phyloP scores from a whole-genome alignment of 352 stramenopile species.

The Phytophthora tentaculata region DNA sequence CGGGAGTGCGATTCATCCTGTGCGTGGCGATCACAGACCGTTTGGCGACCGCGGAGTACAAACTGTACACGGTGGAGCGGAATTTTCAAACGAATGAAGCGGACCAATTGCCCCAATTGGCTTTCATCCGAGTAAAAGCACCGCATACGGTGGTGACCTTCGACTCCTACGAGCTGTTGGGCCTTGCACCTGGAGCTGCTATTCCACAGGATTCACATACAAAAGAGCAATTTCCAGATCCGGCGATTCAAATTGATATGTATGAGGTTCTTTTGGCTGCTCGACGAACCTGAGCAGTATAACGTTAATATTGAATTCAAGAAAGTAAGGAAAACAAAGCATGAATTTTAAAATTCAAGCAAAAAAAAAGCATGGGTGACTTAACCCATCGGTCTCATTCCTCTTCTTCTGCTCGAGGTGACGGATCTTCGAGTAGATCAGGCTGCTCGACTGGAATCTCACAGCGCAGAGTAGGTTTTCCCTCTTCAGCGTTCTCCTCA shows the following conservation, averaged over 20 bases:
- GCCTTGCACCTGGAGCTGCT: background rate
- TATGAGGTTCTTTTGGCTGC: background rate
- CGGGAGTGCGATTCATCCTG: background rate
- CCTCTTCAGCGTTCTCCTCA: conserved; percentile 44
- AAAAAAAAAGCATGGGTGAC: background rate
- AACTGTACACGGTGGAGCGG: conserved; percentile 3
- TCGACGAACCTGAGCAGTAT: too few relatives aligned
- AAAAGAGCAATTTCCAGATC: background rate
- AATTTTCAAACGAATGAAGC: background rate
- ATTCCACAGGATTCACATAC: background rate
- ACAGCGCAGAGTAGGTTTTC: conserved; percentile 55
- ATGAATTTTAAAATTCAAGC: too few relatives aligned
- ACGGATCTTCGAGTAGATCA: conserved; percentile 82
- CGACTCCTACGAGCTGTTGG: background rate
- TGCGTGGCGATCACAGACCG: background rate
- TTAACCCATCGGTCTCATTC: conserved; percentile 11
- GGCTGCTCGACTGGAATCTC: conserved; percentile 68
- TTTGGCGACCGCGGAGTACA: background rate
- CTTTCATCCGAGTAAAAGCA: background rate
- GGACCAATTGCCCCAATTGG: background rate
- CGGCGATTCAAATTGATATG: background rate
- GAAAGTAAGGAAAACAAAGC: conserved; percentile 3
- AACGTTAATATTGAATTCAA: background rate
- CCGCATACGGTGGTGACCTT: background rate
- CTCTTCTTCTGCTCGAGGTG: conserved; percentile 65